Evolutionary conservation across 306 rosid genomes (phyloP).

Genomic region (Acacia melanoxylon): DNA sequence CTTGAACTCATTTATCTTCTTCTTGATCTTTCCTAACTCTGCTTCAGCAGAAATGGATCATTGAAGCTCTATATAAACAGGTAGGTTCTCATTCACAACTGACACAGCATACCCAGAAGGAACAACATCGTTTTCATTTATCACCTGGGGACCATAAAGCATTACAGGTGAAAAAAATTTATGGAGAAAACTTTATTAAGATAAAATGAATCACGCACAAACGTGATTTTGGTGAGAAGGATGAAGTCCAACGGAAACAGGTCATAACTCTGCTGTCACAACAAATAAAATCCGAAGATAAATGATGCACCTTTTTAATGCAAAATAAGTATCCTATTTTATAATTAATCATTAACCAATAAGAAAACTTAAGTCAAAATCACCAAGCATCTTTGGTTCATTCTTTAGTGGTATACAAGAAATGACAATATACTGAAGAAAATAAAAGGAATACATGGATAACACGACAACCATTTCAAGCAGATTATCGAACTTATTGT

Average conservation of each 20-base stretch:
- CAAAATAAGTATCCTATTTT: background rate
- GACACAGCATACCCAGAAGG: conserved; percentile 42
- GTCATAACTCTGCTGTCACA: background rate
- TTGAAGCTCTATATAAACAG: conserved; percentile 50
- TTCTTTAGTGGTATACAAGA: background rate
- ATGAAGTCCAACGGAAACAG: background rate
- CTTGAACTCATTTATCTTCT: conserved; percentile 42
- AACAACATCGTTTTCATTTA: conserved; percentile 32
- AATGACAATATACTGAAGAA: background rate
- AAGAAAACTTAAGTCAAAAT: background rate
- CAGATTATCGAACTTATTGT: conserved; percentile 36
- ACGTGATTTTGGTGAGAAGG: too few relatives aligned
- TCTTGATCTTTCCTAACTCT: conserved; percentile 44
- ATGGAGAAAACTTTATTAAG: too few relatives aligned
- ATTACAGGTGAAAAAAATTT: conserved; percentile 11
- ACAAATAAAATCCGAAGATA: background rate
- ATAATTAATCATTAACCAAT: background rate
- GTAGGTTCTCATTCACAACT: conserved; percentile 44
- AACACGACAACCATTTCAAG: conserved; percentile 14
- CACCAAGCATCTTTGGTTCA: background rate
- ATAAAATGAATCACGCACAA: too few relatives aligned
- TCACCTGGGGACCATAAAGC: conserved; percentile 39
- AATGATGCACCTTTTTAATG: background rate
- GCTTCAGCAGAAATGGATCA: conserved; percentile 41
- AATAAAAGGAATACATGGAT: conserved; percentile 14